Conservation (phyloP, 306 rosid genomes). For the Medicago ruthenica region DNA sequence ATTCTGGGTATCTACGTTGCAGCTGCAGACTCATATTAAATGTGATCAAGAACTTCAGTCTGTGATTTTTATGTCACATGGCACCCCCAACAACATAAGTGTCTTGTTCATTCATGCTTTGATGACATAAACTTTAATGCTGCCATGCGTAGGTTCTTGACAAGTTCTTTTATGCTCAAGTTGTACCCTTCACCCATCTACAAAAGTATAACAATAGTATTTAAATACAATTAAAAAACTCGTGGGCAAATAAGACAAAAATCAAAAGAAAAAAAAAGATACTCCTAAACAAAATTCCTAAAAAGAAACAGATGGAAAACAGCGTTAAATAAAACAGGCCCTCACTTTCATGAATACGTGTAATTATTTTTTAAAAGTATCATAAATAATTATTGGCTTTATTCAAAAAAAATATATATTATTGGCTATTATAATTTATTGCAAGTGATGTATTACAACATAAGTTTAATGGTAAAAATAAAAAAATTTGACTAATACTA, state of each 20-base stretch:
- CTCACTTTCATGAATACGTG: neutral
- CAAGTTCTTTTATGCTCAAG: constrained; percentile 59
- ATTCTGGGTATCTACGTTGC: no score
- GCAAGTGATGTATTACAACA: neutral
- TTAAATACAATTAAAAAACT: neutral
- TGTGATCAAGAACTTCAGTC: neutral
- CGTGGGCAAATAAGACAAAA: neutral
- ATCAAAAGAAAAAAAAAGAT: neutral
- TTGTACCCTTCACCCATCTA: constrained; percentile 67
- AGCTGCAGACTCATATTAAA: no score
- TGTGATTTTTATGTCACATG: neutral
- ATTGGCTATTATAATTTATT: no score
- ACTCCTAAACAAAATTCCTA: no score
- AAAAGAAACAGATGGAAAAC: neutral
- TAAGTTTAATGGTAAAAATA: no score
- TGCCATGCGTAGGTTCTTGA: constrained; percentile 52
- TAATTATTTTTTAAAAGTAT: no score
- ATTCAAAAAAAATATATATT: no score
- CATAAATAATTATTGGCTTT: no score
- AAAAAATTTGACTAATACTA: no score
- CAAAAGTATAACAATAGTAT: constrained; percentile 9
- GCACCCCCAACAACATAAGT: neutral
- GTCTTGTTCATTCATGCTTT: neutral
- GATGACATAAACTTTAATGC: constrained; percentile 39
- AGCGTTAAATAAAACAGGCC: no score